Evolutionary conservation across 257 asterid genomes (phyloP).

Genomic region (Solanum ossicruentum): DNA sequence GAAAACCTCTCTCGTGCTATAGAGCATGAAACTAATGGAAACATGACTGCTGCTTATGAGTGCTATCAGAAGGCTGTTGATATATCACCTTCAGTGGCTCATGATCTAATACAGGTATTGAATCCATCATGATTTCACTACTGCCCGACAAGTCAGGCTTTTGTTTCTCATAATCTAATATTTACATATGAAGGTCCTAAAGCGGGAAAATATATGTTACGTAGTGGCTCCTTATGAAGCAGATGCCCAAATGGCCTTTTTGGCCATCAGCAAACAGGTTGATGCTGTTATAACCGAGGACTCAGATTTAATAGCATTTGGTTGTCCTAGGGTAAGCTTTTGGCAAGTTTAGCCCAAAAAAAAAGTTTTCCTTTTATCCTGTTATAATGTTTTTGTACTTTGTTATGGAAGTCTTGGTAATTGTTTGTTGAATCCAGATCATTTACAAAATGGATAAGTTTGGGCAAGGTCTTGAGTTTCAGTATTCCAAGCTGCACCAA

Average conservation of each 20-base stretch:
- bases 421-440: slow-evolving; percentile 33
- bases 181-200: slow-evolving; percentile 48
- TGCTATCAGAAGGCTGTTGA: slow-evolving; percentile 98
- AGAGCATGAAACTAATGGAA: slow-evolving; percentile 94
- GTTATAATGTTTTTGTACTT: background rate
- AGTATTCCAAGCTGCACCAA: slow-evolving; percentile 39
- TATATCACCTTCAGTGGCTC: slow-evolving; percentile 88
- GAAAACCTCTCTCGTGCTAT: slow-evolving; percentile 83
- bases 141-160: background rate
- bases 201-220: slow-evolving; percentile 52
- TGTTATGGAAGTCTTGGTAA: background rate
- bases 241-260: slow-evolving; percentile 92
- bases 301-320: slow-evolving; percentile 85
- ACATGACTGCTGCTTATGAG: slow-evolving; percentile 74
- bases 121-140: background rate
- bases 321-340: slow-evolving; percentile 88
- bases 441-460: slow-evolving; percentile 97
- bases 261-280: slow-evolving; percentile 70
- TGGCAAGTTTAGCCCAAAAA: background rate
- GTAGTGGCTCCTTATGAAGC: slow-evolving; percentile 98
- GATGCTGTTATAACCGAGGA: slow-evolving; percentile 96
- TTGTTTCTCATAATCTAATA: background rate
- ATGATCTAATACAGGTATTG: slow-evolving; percentile 80
- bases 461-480: slow-evolving; percentile 93
- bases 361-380: background rate